phyloP scores from a whole-genome alignment of 345 rosid genomes.

The Orychophragmus violaceus region DNA sequence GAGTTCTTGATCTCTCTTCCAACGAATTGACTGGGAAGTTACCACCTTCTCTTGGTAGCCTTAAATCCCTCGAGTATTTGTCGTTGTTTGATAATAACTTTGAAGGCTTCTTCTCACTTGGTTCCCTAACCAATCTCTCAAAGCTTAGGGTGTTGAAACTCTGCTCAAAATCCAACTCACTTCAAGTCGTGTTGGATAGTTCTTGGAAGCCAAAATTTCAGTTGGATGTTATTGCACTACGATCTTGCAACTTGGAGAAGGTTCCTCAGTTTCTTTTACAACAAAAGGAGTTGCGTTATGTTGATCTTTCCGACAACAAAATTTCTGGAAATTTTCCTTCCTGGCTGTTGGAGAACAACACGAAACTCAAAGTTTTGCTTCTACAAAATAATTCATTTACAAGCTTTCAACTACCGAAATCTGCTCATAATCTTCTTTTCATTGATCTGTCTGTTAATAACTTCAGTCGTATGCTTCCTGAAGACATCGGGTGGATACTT shows the following conservation, averaged over 20 bases:
- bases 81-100: background rate
- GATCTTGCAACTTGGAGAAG: background rate
- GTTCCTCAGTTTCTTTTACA: background rate
- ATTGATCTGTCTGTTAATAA: background rate
- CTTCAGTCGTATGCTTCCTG: background rate
- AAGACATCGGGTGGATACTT: slow-evolving; percentile 2
- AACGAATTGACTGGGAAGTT: background rate
- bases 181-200: background rate
- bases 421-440: background rate
- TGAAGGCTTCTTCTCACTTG: background rate
- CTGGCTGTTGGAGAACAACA: too few relatives aligned
- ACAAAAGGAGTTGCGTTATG: too few relatives aligned
- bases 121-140: background rate
- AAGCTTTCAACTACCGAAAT: background rate
- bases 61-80: background rate
- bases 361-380: background rate
- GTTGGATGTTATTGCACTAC: too few relatives aligned
- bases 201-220: too few relatives aligned
- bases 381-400: background rate
- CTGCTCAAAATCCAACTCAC: too few relatives aligned
- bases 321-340: too few relatives aligned
- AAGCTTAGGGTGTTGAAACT: background rate
- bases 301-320: too few relatives aligned
- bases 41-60: background rate
- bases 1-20: background rate